Base-by-base conservation (phyloP, 129 eudicot genomes). In the Flaveria trinervia region DNA sequence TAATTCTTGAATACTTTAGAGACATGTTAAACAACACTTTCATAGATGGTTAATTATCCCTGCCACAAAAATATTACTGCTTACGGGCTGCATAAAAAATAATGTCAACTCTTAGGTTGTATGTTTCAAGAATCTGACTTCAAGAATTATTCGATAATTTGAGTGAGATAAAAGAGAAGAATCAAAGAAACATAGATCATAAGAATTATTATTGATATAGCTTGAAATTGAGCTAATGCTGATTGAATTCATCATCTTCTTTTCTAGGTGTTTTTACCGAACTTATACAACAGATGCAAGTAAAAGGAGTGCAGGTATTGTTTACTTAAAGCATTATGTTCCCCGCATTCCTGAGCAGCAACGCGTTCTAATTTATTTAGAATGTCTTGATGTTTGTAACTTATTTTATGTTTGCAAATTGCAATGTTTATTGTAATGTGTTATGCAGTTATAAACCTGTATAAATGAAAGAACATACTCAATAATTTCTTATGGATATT, bases 271-370 rank as follows among this genome's bases (percentile, higher is more conserved):
- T 94, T 84, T 94, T 94, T 79, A 94, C 98, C 2, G 98, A 94
- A 72, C 97, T 94, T 73, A 87, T 94, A 84, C 98, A 94, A 79
- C 98, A 91, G 78, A 94, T 94, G 98, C 96, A 91, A 84, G 98
- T 94, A 76, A 94, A 94, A 86, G 97, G 98, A 41, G 90, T 94
- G 72, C 98, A 94, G 98, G 98, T 93, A 87, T 55, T 76, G 4
- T 28, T 28, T 46, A 50, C 30, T 36, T 79, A 26, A 56, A 56
- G 7, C 43, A 30, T 20, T 62, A 15, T 43, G 11, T 79, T 22
- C 18, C 30, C 3, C 2, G 3, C 30, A 17, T 79, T 65, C 33
- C 4, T 71, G 25, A 26, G 33, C 33, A 28, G 33, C 2, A 1
- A 20, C 55, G 72, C 65, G 16, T 62, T 25, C 67, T 33, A 33